These are phyloP conservation scores for Calonectria pseudoreteaudii DNA, from an alignment of 2,329 filamentous ascomycete species.

Conservation along the genomic window DNA sequence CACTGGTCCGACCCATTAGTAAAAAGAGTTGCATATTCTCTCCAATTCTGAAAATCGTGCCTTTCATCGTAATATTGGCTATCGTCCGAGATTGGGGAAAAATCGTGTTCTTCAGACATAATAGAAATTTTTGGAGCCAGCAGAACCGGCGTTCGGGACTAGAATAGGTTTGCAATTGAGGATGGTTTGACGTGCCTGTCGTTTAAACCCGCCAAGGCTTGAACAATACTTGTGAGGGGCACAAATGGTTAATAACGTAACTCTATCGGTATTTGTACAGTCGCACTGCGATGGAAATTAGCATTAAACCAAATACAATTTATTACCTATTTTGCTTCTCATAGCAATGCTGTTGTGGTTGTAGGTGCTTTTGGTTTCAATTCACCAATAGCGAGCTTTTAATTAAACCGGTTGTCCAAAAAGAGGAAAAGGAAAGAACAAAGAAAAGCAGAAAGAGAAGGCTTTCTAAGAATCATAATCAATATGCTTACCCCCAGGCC, in stretches of 20 bases:
- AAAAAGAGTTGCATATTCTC: no score
- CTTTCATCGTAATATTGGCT: constrained; percentile 2
- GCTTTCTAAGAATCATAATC: background rate
- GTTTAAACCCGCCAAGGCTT: background rate
- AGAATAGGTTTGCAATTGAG: background rate
- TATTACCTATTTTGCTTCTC: background rate
- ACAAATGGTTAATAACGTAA: background rate
- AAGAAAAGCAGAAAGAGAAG: background rate
- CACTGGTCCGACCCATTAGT: background rate
- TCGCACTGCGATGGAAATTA: background rate
- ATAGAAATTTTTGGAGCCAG: background rate
- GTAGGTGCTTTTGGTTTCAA: background rate
- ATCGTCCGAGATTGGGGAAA: background rate
- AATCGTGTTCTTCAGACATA: background rate
- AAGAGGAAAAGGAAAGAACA: background rate
- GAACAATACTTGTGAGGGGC: background rate
- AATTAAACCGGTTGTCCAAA: background rate
- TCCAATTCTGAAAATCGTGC: background rate
- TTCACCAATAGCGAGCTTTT: background rate
- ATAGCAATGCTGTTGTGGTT: background rate
- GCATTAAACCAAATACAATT: background rate
- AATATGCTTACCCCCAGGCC: background rate
- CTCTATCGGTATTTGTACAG: background rate
- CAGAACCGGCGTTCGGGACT: background rate
- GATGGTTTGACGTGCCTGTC: background rate